Conservation (phyloP, 2,329 filamentous ascomycete genomes). For the Ophiosphaerella korrae region DNA sequence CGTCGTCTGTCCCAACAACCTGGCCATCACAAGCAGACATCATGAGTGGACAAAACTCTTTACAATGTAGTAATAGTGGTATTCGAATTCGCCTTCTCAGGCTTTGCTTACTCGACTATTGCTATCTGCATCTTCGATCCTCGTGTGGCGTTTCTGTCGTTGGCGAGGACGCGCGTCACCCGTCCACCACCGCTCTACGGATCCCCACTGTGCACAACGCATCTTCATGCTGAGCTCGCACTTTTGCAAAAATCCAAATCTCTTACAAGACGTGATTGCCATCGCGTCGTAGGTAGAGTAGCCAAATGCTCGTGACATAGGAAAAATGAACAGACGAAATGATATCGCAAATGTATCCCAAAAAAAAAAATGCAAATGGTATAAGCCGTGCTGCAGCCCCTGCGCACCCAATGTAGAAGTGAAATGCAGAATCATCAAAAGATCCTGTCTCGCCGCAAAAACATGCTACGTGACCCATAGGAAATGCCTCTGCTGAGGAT, state of each 20-base stretch:
- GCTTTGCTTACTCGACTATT: conserved; percentile 21
- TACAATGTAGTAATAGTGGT: background rate
- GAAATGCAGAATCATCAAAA: conserved; percentile 26
- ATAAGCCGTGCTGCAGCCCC: conserved; percentile 37
- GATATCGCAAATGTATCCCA: conserved; percentile 26
- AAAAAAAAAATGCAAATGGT: conserved; percentile 33
- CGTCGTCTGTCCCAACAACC: background rate
- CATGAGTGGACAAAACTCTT: too few species aligned
- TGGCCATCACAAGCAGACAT: too few species aligned
- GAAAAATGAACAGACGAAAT: conserved; percentile 35
- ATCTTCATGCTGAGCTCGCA: conserved; percentile 16
- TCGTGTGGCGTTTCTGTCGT: conserved; percentile 8
- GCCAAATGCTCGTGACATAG: conserved; percentile 33
- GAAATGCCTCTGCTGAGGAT: conserved; percentile 29
- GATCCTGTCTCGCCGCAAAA: conserved; percentile 19
- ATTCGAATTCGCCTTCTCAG: conserved; percentile 17
- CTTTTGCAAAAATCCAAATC: conserved; percentile 10
- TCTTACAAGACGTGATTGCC: conserved; percentile 16
- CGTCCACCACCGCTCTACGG: conserved; percentile 13
- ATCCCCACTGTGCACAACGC: conserved; percentile 23
- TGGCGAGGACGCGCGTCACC: conserved; percentile 28
- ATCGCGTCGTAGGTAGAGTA: conserved; percentile 21
- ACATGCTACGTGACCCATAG: conserved; percentile 31
- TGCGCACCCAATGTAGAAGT: conserved; percentile 20
- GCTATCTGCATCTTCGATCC: conserved; percentile 10